Base-by-base conservation (phyloP, 306 rosid genomes). In the Fragaria nilgerrensis region DNA sequence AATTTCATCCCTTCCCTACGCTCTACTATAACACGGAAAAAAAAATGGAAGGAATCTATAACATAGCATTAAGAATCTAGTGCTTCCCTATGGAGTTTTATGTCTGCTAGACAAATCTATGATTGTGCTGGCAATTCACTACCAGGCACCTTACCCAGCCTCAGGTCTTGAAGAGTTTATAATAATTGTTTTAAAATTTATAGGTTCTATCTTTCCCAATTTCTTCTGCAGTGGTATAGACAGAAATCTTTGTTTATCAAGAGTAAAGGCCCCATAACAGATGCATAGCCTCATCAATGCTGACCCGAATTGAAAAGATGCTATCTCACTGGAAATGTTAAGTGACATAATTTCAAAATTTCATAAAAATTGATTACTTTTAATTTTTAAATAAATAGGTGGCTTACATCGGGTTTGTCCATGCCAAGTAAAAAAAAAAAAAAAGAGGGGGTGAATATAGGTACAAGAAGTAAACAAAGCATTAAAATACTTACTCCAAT, bases 401-500 rank as follows among this genome's bases (percentile, higher is more conserved):
- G 59, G 25, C 25, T 7, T 20, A 19, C 1, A 19, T 5, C 19
- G 7, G 58, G 19, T 52, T 20, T 7, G 55, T 27, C 32, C 16
- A 22, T 9, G 7, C 6, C 39, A 37, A 34, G 20, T 17, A 49
- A 25, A 36, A 29, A 29, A 29, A 36, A 27, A 36, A 32, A 19
- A 7, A 9, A 17, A 14, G 19, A 58, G 25, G 20, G 29, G 48
- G 43, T 29, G 9, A 5, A 16, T 29, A 53, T 43, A 75, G 47
- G 47, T 29, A 29, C 52, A 29, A 4, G 14, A 36, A 65, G 4
- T 37, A 8, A 63, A 14, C 47, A 53, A 56, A 12, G 55, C 34
- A 67, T 47, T 29, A 2, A 36, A 59, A 69, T 50, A 87, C 98
- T 89, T 84, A 95, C 98, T 76, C 96, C 98, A 66, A 95, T 70